Conservation (phyloP, 768 basidiomycete species). For the Hydnum rufescens region DNA sequence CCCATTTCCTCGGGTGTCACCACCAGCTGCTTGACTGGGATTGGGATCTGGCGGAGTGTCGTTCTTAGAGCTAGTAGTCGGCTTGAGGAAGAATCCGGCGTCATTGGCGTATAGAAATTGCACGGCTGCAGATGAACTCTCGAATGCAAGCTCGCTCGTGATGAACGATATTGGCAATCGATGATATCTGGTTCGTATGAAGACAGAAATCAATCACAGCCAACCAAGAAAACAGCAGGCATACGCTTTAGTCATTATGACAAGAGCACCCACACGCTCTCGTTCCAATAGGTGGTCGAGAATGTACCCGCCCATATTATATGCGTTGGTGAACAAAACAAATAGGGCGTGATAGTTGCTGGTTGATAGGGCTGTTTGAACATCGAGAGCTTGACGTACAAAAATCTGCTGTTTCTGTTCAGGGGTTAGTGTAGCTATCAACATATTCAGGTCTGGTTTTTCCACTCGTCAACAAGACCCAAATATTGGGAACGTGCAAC, state of each 20-base stretch:
- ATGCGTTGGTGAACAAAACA: slow-evolving; percentile 59
- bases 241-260: slow-evolving; percentile 85
- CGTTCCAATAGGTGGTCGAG: slow-evolving; percentile 97
- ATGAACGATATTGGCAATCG: slow-evolving; percentile 61
- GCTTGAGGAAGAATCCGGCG: slow-evolving; percentile 43
- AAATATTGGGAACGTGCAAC: not conserved
- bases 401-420: slow-evolving; percentile 65
- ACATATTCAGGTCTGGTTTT: slow-evolving; percentile 70
- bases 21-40: too few relatives aligned
- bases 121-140: slow-evolving; percentile 37
- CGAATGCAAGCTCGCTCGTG: slow-evolving; percentile 68
- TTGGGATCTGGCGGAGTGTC: too few relatives aligned
- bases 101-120: slow-evolving; percentile 53
- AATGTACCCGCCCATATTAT: slow-evolving; percentile 96
- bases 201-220: not conserved
- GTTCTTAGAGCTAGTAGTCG: slow-evolving; percentile 16
- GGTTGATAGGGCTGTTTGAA: slow-evolving; percentile 75
- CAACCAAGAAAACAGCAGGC: slow-evolving; percentile 18
- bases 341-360: slow-evolving; percentile 92
- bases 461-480: not conserved
- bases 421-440: slow-evolving; percentile 92
- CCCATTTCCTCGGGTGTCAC: slow-evolving; percentile 21
- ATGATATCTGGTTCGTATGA: slow-evolving; percentile 38
- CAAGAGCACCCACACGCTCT: slow-evolving; percentile 69
- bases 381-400: slow-evolving; percentile 74